phyloP scores from a whole-genome alignment of 192 early-diverging fungal genomes.

The Endogone sp. region DNA sequence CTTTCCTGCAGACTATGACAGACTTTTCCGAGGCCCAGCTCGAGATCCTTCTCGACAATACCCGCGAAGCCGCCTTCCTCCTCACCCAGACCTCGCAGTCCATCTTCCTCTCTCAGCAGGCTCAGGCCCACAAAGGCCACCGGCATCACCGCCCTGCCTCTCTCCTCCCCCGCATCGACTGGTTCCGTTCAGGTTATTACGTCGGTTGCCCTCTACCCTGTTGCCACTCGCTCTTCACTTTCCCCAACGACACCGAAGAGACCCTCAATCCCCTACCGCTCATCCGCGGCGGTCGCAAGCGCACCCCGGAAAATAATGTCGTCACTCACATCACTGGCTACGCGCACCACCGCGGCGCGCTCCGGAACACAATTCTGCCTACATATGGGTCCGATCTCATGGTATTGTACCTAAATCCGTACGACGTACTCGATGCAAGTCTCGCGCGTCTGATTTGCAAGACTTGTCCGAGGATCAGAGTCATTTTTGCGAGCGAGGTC shows the following conservation, averaged over 20 bases:
- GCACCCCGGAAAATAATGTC: constrained; percentile 4
- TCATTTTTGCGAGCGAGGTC: constrained; percentile 9
- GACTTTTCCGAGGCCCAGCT: not conserved
- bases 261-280: constrained; percentile 8
- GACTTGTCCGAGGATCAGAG: constrained; percentile 18
- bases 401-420: constrained; percentile 15
- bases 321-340: constrained; percentile 19
- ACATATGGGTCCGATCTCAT: constrained; percentile 23
- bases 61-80: not conserved
- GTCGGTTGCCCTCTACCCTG: not conserved
- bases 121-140: no score
- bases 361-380: constrained; percentile 23
- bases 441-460: constrained; percentile 16
- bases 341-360: constrained; percentile 24
- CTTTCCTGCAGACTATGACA: constrained; percentile 15
- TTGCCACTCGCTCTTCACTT: constrained; percentile 4
- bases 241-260: constrained; percentile 3
- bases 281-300: constrained; percentile 16
- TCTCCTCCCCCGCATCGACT: constrained; percentile 1
- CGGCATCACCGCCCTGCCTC: constrained; percentile 2
- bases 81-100: not conserved
- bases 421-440: constrained; percentile 16
- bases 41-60: not conserved
- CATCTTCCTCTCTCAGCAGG: no score
- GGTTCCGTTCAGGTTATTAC: constrained; percentile 7